Base-by-base conservation (phyloP, 1,139 yeast species). In the Candida sanyaensis region DNA sequence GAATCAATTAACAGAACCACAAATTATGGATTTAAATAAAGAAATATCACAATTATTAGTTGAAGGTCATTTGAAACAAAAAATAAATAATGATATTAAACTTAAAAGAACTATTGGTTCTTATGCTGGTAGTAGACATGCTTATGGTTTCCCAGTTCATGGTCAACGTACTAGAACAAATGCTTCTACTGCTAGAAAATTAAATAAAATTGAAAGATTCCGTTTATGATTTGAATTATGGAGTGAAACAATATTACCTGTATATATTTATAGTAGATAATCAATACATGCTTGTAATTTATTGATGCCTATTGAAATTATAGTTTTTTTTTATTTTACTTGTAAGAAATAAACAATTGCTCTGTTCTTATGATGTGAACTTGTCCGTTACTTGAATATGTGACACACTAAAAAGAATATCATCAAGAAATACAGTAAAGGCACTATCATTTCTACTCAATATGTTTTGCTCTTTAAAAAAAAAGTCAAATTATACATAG, bases 91-190 rank as follows among this genome's bases (percentile, higher is more conserved):
- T 40, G 90, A 93, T 62, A 93, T 93, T 57, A 81, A 81, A 46
- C 73, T 88, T 63, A 91, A 91, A 80, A 83, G 88, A 67, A 73
- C 78, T 54, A 91, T 86, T 48, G 97, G 97, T 28, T 84, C 95
- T 29, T 89, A 86, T 64, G 85, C 84, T 50, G 99, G 99, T 71
- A 70, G 84, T 61, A 84, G 99, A 71, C 99, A 93, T 65, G 88
- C 91, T 45, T 75, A 82, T 71, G 92, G 95, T 49, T 76, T 86
- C 50, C 98, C 98, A 21, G 98, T 91, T 37, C 85, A 87, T 64
- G 99, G 99, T 61, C 99, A 93, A 76, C 80, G 86, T 54, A 93
- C 99, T 17, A 84, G 90, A 73, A 89, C 87, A 54, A 93, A 93
- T 64, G 96, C 96, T 29, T 78, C 78, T 61, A 93, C 96, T 26